Conservation (phyloP, 176 grass and related monocot genomes). For the Aegilops longissima region DNA sequence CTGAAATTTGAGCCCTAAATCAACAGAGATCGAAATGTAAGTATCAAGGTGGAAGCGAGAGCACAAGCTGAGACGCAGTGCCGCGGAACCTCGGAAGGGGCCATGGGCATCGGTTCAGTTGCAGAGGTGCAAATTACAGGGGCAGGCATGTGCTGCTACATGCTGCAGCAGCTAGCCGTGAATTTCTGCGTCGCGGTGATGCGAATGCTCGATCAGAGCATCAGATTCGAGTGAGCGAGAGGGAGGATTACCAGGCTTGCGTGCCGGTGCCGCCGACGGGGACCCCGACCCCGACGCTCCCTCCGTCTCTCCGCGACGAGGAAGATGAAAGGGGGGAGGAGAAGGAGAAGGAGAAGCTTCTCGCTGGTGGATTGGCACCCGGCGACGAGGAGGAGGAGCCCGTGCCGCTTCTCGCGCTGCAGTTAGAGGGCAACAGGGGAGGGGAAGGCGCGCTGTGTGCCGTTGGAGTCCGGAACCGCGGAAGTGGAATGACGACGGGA, state of each 20-base stretch:
- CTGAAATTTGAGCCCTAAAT: neutral
- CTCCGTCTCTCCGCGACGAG: neutral
- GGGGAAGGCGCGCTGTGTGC: neutral
- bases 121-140: neutral
- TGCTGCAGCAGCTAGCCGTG: neutral
- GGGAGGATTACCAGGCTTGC: constrained; percentile 13
- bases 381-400: neutral
- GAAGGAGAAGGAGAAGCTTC: neutral
- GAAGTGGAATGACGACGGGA: neutral
- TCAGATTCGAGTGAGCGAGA: neutral
- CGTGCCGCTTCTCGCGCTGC: constrained; percentile 7
- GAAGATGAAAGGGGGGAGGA: neutral
- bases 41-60: neutral
- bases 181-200: neutral
- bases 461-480: neutral
- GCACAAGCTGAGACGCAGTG: neutral
- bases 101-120: neutral
- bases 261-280: neutral
- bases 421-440: neutral
- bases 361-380: neutral
- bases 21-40: neutral
- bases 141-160: neutral
- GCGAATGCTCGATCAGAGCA: neutral
- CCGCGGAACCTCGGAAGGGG: neutral
- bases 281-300: neutral